Base-by-base conservation (phyloP, 192 early-diverging fungal species). In the Backusella parvicylindrica region DNA sequence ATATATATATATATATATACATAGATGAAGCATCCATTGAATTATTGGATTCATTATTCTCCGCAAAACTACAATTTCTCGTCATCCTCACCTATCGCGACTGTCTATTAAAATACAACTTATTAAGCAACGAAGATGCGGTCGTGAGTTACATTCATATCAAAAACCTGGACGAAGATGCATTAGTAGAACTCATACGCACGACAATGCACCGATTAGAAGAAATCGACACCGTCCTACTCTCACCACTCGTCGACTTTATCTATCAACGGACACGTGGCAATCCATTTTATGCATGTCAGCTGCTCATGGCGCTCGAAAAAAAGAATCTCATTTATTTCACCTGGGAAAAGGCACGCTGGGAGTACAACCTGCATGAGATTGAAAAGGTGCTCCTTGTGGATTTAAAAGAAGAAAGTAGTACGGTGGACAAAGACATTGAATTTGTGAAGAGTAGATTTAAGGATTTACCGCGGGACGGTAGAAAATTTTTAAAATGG, bases 11-110 rank as follows among this genome's bases (percentile, higher is more conserved):
- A n/a, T n/a, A n/a, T n/a, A n/a, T n/a, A 60, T 6, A 30, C 26
- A 16, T 72, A 80, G 78, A 80, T 43, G 74, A 80, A 72, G 74
- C 79, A 28, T 80, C 79, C 12, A 72, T 80, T 68, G 79, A 80
- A 38, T 33, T 80, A 38, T 40, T 80, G 16, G 71, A 72, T 8
- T 75, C 79, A 13, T 28, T 80, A 3, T 72, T 80, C 30, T 50
- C 56, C 0, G 79, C 79, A 21, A 63, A 67, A 3, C 50, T 80
- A 28, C 37, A 75, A 6, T 28, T 80, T 16, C 56, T 80, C 18
- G 67, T 80, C 13, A 76, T 80, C 32, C 40, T 80, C 18, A 72
- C 79, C 1, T 76, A 72, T 56, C 74, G 79, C 30, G 36, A 49
- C 8, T 40, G 68, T 30, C 23, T 60, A 28, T 60, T 60, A 60